Percentiles rank a stretch among this genome's conserved stretches.
phyloP scores from a whole-genome alignment of 1,284 basidiomycete genomes.

The Sanghuangporus sanghuang region DNA sequence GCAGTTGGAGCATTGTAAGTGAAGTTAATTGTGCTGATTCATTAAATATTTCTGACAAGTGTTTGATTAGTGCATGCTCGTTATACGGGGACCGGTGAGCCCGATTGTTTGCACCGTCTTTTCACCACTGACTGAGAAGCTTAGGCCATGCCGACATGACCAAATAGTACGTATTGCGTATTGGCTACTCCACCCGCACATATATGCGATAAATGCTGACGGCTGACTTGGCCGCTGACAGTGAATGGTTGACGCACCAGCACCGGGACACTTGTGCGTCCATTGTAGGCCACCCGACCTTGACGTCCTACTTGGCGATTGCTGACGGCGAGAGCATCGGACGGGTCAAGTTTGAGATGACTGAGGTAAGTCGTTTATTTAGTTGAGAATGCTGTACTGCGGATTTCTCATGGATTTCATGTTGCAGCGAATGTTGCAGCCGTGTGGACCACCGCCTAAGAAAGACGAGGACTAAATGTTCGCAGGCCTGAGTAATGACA shows the following conservation, averaged over 20 bases:
- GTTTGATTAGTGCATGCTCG: conserved; percentile 79
- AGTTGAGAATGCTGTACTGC: conserved; percentile 1
- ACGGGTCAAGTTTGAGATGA: conserved; percentile 91
- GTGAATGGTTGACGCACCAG: conserved; percentile 98
- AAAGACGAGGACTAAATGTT: conserved; percentile 74
- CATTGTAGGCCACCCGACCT: conserved; percentile 86
- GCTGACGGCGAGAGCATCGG: conserved; percentile 92
- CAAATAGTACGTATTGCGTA: conserved; percentile 73
- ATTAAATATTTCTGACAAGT: conserved; percentile 11
- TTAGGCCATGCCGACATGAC: conserved; percentile 91
- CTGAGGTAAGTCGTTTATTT: conserved; percentile 64
- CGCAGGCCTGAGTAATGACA: background rate
- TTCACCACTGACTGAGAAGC: background rate
- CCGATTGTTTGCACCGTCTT: conserved; percentile 3
- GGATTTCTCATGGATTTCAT: conserved; percentile 9
- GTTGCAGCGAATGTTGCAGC: conserved; percentile 89
- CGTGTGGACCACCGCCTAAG: conserved; percentile 92
- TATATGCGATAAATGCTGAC: background rate
- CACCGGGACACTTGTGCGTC: conserved; percentile 92
- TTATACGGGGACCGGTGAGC: conserved; percentile 88
- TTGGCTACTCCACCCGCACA: background rate
- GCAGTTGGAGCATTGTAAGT: conserved; percentile 85
- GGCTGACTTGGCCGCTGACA: conserved; percentile 29
- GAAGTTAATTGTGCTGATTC: background rate
- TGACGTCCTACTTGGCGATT: conserved; percentile 84